Base-by-base conservation (phyloP, 352 stramenopile genomes). In the Globisporangium emineosum region DNA sequence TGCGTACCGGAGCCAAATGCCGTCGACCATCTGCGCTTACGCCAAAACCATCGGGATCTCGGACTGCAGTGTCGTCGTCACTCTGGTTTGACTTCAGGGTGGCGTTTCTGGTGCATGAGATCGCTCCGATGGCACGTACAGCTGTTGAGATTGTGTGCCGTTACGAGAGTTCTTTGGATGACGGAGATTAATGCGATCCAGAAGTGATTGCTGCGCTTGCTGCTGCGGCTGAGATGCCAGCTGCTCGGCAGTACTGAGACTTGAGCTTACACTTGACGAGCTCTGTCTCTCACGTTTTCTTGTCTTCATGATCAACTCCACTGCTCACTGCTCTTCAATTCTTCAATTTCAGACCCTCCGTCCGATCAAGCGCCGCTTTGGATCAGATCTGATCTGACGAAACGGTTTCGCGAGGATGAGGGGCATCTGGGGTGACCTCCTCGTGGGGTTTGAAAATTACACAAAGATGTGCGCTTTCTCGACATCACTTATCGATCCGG, bases 391-490 rank as follows among this genome's bases (percentile, higher is more conserved):
- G 42, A 54, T 54, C 40, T 3, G 3, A 33, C 25, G 49, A 55
- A 55, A 33, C 49, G 49, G 49, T n/a, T n/a, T n/a, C n/a, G n/a
- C n/a, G n/a, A n/a, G n/a, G n/a, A n/a, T n/a, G n/a, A n/a, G n/a
- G n/a, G n/a, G n/a, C n/a, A n/a, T n/a, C n/a, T n/a, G n/a, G n/a
- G n/a, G n/a, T n/a, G n/a, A n/a, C n/a, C n/a, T n/a, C n/a, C n/a
- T n/a, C n/a, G n/a, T n/a, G n/a, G n/a, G n/a, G n/a, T n/a, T n/a
- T n/a, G n/a, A n/a, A 21, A 33, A 52, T 71, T 75, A 87, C 60
- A 85, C 76, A 64, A 85, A 87, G 62, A 83, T 85, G 69, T 75
- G 78, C 29, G 78, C 66, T 52, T 85, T 87, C 25, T 77, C 77
- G 30, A 61, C 67, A 42, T 85, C 76, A n/a, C 66, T 80, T 9